Evolutionary conservation across 2,329 filamentous ascomycete species (phyloP).

Genomic region (Purpureocillium takamizusanense): DNA sequence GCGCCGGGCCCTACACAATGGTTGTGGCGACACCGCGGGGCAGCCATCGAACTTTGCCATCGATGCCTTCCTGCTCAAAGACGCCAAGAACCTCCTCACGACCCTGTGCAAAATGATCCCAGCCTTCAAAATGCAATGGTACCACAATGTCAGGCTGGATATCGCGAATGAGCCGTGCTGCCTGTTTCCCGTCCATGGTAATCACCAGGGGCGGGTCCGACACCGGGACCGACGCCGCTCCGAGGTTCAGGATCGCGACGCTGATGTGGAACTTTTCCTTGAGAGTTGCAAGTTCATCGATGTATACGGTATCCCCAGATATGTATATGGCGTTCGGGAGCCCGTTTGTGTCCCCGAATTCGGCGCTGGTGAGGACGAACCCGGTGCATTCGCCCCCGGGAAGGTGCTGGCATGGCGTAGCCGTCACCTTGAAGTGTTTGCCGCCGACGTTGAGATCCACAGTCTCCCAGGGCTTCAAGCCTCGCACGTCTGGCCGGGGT

Average conservation of each 20-base stretch:
- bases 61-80: constrained; percentile 24
- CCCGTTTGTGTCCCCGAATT: constrained; percentile 27
- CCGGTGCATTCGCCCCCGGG: constrained; percentile 35
- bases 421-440: constrained; percentile 27
- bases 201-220: constrained; percentile 21
- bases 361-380: constrained; percentile 27
- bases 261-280: constrained; percentile 24
- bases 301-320: constrained; percentile 38
- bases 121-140: constrained; percentile 38
- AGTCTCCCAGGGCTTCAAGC: constrained; percentile 29
- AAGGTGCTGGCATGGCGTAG: constrained; percentile 32
- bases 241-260: constrained; percentile 31
- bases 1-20: constrained; percentile 7
- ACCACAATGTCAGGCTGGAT: constrained; percentile 31
- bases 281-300: constrained; percentile 27
- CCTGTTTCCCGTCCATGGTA: constrained; percentile 35
- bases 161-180: constrained; percentile 25
- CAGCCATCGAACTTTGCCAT: constrained; percentile 25
- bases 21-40: constrained; percentile 11
- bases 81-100: constrained; percentile 16
- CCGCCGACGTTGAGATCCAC: constrained; percentile 17
- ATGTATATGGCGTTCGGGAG: constrained; percentile 37
- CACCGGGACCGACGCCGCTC: constrained; percentile 19
- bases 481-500: constrained; percentile 30
- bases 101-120: constrained; percentile 32